A percentile compares a stretch with the other conserved stretches of the same genome.
These are phyloP conservation scores for Coemansia sp. DNA, from an alignment of 192 early-diverging fungal genomes.

Conservation along the genomic window DNA sequence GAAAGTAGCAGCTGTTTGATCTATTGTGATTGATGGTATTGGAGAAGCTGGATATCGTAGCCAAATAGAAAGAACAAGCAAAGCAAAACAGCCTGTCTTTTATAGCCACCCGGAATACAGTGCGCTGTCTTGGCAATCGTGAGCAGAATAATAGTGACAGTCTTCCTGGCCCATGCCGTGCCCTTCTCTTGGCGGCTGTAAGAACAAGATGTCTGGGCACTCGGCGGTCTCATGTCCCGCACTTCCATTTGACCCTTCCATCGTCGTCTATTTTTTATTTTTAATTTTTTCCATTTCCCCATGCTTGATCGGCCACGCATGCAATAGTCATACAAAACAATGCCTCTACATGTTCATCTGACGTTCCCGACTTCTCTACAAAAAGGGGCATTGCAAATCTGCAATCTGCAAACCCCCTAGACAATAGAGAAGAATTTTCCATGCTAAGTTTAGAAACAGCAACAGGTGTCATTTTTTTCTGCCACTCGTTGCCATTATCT, in stretches of 20 bases:
- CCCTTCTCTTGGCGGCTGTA: neutral
- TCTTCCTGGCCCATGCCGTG: neutral
- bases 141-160: neutral
- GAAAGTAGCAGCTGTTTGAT: too few species aligned
- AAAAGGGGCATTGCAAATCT: constrained; percentile 7
- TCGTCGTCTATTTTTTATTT: neutral
- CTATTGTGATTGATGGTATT: too few species aligned
- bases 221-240: constrained; percentile 4
- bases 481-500: neutral
- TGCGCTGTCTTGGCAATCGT: neutral
- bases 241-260: neutral
- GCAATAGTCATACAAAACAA: neutral
- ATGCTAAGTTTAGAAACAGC: constrained; percentile 7
- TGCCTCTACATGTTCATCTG: neutral
- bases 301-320: constrained; percentile 1
- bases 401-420: constrained; percentile 5
- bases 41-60: neutral
- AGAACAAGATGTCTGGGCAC: constrained; percentile 4
- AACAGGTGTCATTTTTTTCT: constrained; percentile 8
- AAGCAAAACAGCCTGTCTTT: neutral
- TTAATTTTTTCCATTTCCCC: constrained; percentile 1
- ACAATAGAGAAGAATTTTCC: neutral
- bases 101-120: neutral
- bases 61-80: neutral
- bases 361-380: neutral